A percentile compares a stretch with the other conserved stretches of the same genome.
Evolutionary conservation across 371 early-diverging fungal genomes (phyloP).

Genomic region (Mucor mucedo): DNA sequence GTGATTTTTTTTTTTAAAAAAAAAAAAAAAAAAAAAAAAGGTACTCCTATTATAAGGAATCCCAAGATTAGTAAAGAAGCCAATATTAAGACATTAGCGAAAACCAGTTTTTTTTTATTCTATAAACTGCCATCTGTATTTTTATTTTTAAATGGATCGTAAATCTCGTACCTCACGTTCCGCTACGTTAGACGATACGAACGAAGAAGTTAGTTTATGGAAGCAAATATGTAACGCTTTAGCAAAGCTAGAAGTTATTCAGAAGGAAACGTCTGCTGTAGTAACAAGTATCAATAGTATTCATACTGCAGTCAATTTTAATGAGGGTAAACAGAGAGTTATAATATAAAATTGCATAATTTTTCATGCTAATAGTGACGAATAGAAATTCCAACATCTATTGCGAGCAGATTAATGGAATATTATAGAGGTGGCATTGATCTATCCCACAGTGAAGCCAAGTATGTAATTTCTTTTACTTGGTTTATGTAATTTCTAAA

Average conservation of each 20-base stretch:
- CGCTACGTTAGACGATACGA: slow-evolving; percentile 54
- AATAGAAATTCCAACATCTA: slow-evolving; percentile 37
- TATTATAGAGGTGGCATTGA: slow-evolving; percentile 47
- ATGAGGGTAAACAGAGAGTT: slow-evolving; percentile 46
- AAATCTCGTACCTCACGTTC: slow-evolving; percentile 58
- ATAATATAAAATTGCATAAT: slow-evolving; percentile 3
- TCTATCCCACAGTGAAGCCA: slow-evolving; percentile 44
- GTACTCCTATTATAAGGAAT: too few species aligned
- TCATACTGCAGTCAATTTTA: slow-evolving; percentile 37
- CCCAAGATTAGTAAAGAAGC: too few species aligned
- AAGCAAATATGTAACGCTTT: slow-evolving; percentile 59
- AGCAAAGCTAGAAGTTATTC: slow-evolving; percentile 51
- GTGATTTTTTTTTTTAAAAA: too few species aligned
- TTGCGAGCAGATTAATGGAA: slow-evolving; percentile 38
- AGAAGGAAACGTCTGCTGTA: slow-evolving; percentile 46
- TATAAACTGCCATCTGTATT: background rate
- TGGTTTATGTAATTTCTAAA: background rate
- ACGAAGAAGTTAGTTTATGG: slow-evolving; percentile 62
- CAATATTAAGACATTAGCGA: background rate
- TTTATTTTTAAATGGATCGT: slow-evolving; percentile 42
- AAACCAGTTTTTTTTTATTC: background rate
- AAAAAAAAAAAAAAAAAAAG: too few species aligned
- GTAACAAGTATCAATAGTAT: slow-evolving; percentile 50
- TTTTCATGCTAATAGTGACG: slow-evolving; percentile 12
- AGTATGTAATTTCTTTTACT: slow-evolving; percentile 28